Evolutionary conservation across 345 rosid genomes (phyloP), one percentile per base, ranked within the genome.

Genomic region (Barbarea vulgaris): DNA sequence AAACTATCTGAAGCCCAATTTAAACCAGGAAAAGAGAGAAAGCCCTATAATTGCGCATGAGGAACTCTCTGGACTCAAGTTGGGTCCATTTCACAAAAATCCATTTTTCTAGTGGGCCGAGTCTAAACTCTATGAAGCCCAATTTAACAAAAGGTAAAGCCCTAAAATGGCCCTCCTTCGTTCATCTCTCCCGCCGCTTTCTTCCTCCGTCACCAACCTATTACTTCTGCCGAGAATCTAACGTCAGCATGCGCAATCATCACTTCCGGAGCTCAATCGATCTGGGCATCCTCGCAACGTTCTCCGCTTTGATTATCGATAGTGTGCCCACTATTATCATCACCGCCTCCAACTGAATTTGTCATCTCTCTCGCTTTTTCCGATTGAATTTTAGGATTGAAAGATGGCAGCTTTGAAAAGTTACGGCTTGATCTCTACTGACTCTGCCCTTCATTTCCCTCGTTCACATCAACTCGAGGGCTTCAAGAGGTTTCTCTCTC

Each of bases 351-450:
- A 28, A 62, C 54, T 75, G 59, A 80, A 80, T 53, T 22, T 19
- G 18, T 17, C 42, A 52, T 34, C 52, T 11, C 34, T 64, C 4
- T 54, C 51, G n/a, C 17, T 18, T 4, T 33, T 50, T 1, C 55
- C 53, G 51, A 47, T 47, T 56, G n/a, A 33, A 56, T 31, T 17
- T 33, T 31, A 12, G 42, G 10, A 12, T 36, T 50, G 4, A 37
- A 44, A 77, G 36, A 83, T 87, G 93, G 80, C 73, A 46, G 66
- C 78, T 52, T 77, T 88, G 80, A 83, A 72, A 78, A 31, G 82
- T 72, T 78, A 27, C 69, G 62, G 84, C 54, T 19, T 79, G 70
- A 80, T 78, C 84, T 73, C 80, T 74, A 64, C 73, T 56, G 88
- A 82, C 10, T 65, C 77, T 36, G 22, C 62, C 13, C 77, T 77